A percentile compares a stretch with the other conserved stretches of the same genome.
These are phyloP conservation scores for Cicer arietinum DNA, from an alignment of 306 rosid genomes.

Conservation along the genomic window DNA sequence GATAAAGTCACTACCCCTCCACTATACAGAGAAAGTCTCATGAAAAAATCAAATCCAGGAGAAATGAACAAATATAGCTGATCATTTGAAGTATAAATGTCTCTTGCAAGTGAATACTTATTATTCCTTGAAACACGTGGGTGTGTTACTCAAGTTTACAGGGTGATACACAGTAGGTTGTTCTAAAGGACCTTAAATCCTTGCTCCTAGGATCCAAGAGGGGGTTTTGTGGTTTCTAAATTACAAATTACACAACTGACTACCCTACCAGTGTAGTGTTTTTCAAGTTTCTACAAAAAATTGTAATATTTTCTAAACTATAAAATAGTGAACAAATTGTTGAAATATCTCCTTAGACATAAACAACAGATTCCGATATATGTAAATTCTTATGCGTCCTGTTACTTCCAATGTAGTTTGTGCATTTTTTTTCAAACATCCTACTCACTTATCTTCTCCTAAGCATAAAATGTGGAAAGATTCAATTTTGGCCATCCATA, in stretches of 20 bases:
- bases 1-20: neutral
- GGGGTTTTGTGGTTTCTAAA: no score
- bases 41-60: neutral
- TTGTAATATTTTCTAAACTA: neutral
- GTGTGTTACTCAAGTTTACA: neutral
- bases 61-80: neutral
- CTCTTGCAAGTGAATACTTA: neutral
- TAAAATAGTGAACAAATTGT: neutral
- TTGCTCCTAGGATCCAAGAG: no score
- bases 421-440: neutral
- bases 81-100: neutral
- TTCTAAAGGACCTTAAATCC: no score
- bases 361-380: neutral
- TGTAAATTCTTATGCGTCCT: neutral
- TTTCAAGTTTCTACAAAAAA: slow-evolving; percentile 1
- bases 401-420: neutral
- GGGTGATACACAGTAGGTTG: neutral
- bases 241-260: no score
- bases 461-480: neutral
- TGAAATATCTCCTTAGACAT: neutral
- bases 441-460: slow-evolving; percentile 4
- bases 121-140: neutral
- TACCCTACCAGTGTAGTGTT: no score
- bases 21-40: neutral
- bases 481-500: neutral